A percentile compares a stretch with the other conserved stretches of the same genome.
Evolutionary conservation across 176 grass and related monocot genomes (phyloP).

Genomic region (Rhynchospora tenuis): DNA sequence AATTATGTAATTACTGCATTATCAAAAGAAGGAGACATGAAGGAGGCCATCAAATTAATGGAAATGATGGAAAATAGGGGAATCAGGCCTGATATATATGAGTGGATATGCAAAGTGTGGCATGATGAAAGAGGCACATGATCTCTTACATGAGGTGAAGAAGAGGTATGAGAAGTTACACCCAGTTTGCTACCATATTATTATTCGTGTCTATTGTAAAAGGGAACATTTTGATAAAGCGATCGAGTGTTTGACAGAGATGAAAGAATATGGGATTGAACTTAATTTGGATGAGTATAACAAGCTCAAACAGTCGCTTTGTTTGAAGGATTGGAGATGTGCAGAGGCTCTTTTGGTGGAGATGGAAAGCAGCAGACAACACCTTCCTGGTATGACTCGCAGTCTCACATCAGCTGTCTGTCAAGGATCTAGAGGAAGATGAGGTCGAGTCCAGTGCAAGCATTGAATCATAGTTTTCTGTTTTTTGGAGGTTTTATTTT

Average conservation of each 20-base stretch:
- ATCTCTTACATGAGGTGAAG: slow-evolving; percentile 58
- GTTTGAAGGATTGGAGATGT: slow-evolving; percentile 81
- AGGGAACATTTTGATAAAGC: slow-evolving; percentile 85
- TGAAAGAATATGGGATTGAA: slow-evolving; percentile 74
- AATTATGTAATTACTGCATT: slow-evolving; percentile 81
- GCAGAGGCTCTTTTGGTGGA: slow-evolving; percentile 72
- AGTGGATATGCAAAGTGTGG: slow-evolving; percentile 67
- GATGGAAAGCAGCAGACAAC: slow-evolving; percentile 59
- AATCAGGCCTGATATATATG: slow-evolving; percentile 75
- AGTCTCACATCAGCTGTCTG: slow-evolving; percentile 87
- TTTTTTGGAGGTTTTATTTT: slow-evolving; percentile 4
- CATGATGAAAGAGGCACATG: slow-evolving; percentile 79
- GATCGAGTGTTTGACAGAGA: slow-evolving; percentile 74
- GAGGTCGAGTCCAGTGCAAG: slow-evolving; percentile 41
- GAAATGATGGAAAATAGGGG: slow-evolving; percentile 64
- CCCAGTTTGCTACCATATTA: slow-evolving; percentile 63
- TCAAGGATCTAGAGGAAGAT: slow-evolving; percentile 80
- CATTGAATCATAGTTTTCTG: slow-evolving; percentile 46
- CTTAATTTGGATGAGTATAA: slow-evolving; percentile 86
- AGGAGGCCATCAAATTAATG: slow-evolving; percentile 60
- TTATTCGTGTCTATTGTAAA: slow-evolving; percentile 95
- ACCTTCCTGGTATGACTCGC: slow-evolving; percentile 46
- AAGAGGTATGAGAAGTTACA: slow-evolving; percentile 54
- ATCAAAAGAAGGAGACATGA: slow-evolving; percentile 66
- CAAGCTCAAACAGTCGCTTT: slow-evolving; percentile 81